Conservation (phyloP, 2,329 filamentous ascomycete species). For the Cladosporium phlei region DNA sequence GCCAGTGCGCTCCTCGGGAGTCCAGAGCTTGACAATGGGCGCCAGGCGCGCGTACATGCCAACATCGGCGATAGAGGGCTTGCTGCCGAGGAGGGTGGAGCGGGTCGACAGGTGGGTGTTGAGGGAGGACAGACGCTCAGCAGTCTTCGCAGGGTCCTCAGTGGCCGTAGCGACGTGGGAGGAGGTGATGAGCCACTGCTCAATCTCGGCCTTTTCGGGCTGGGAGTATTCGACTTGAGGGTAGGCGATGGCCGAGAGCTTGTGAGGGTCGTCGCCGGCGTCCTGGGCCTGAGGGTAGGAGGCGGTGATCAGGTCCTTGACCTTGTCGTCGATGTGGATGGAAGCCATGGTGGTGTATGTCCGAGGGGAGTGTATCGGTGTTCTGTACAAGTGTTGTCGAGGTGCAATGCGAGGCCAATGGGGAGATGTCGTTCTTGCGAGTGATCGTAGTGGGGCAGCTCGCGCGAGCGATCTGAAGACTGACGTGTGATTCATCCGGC, state of each 20-base stretch:
- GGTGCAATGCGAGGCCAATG: slow-evolving; percentile 3
- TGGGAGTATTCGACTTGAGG: slow-evolving; percentile 55
- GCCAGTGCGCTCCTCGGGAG: slow-evolving; percentile 79
- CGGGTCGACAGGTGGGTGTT: slow-evolving; percentile 84
- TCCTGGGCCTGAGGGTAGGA: slow-evolving; percentile 32
- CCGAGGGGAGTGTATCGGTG: background rate
- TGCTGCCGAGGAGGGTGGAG: slow-evolving; percentile 82
- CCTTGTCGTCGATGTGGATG: slow-evolving; percentile 29
- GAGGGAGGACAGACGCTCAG: slow-evolving; percentile 68
- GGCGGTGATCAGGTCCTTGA: slow-evolving; percentile 29
- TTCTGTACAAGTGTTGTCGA: background rate
- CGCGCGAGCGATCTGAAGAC: slow-evolving; percentile 1
- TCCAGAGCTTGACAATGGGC: slow-evolving; percentile 73
- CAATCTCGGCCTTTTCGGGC: slow-evolving; percentile 79
- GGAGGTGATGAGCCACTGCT: slow-evolving; percentile 76
- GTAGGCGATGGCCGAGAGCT: slow-evolving; percentile 33
- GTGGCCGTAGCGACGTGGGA: slow-evolving; percentile 61
- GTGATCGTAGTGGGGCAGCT: slow-evolving; percentile 5
- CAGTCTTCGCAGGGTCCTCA: slow-evolving; percentile 53
- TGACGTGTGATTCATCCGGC: slow-evolving; percentile 3
- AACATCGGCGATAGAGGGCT: slow-evolving; percentile 83
- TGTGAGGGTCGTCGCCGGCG: slow-evolving; percentile 29
- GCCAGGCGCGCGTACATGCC: slow-evolving; percentile 76
- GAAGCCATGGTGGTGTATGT: slow-evolving; percentile 25
- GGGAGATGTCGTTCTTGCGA: background rate